phyloP scores from a whole-genome alignment of 495 filamentous ascomycete genomes.

The Talaromyces liani region DNA sequence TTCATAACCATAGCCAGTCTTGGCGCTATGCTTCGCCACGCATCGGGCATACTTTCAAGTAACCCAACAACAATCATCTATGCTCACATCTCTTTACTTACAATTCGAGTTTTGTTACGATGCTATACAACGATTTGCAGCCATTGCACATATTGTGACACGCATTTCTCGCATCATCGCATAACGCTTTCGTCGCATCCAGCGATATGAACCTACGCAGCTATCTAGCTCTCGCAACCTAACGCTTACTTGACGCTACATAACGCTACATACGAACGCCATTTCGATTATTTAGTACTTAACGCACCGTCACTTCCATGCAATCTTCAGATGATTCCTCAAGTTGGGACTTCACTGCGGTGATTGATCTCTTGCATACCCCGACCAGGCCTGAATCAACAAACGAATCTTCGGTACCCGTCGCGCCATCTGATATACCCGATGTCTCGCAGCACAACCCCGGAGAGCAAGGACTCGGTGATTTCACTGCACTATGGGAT shows the following conservation, averaged over 20 bases:
- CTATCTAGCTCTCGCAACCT: neutral
- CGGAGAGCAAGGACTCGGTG: conserved; percentile 22
- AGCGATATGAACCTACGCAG: neutral
- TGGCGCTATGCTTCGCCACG: neutral
- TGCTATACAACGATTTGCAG: neutral
- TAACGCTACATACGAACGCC: neutral
- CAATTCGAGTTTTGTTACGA: neutral
- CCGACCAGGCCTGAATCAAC: conserved; percentile 16
- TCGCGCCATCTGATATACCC: neutral
- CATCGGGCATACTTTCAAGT: neutral
- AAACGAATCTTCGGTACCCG: neutral
- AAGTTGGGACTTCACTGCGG: conserved; percentile 42
- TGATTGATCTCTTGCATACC: conserved; percentile 39
- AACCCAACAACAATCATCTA: neutral
- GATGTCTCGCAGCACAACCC: neutral
- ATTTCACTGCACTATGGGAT: conserved; percentile 34
- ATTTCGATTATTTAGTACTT: neutral
- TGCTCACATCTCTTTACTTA: neutral
- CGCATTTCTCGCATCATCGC: neutral
- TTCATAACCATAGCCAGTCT: neutral
- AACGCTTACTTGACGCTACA: neutral
- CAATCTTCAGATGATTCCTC: conserved; percentile 17
- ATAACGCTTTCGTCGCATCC: neutral
- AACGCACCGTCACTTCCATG: conserved; percentile 12
- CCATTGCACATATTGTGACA: neutral